Evolutionary conservation across 352 stramenopile species (phyloP), one percentile per base, ranked within the genome.

Genomic region (Phytophthora cajani): DNA sequence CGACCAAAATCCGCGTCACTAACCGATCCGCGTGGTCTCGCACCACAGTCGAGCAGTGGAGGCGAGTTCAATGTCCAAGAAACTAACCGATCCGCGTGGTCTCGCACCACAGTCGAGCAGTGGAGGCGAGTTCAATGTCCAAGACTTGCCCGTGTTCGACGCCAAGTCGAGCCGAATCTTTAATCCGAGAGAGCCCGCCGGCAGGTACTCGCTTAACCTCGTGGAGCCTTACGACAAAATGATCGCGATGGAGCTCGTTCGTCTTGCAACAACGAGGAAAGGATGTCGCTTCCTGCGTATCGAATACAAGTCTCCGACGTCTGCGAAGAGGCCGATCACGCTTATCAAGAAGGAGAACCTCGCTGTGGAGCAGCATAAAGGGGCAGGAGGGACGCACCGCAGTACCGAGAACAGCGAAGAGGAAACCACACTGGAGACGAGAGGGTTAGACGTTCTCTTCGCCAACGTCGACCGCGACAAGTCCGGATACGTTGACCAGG

Each of bases 191-290:
- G 85, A 97, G 25, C 87, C 86, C 17, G 87, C 85, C 0, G 87
- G 89, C 1, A 71, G 82, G 19, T 97, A 96, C 53, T 72, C 80
- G 2, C 75, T 97, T 5, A 75, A 91, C 21, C 50, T 96, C 11
- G 21, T 54, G 0, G 81, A 93, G 5, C 81, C 90, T 1, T 97
- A 95, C 58, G 88, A 93, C 59, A 82, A 83, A 66, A 94, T 91
- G 80, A 90, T 97, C 50, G 71, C 75, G 1, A 85, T 82, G 58
- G 85, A 94, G 58, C 78, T 97, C 11, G 64, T 92, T n/a, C 85
- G 87, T 2, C 74, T 97, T 3, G 83, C 90, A 4, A 90, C 78
- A 27, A 80, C 73, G 9, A 80, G 85, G 33, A 93, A 93, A 69
- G 89, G 87, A 32, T 94, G 88, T 59, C 79, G 79, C 0, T 94